A percentile compares a stretch with the other conserved stretches of the same genome.
Evolutionary conservation across 352 stramenopile species (phyloP).

Genomic region (Phytophthora tubulina): DNA sequence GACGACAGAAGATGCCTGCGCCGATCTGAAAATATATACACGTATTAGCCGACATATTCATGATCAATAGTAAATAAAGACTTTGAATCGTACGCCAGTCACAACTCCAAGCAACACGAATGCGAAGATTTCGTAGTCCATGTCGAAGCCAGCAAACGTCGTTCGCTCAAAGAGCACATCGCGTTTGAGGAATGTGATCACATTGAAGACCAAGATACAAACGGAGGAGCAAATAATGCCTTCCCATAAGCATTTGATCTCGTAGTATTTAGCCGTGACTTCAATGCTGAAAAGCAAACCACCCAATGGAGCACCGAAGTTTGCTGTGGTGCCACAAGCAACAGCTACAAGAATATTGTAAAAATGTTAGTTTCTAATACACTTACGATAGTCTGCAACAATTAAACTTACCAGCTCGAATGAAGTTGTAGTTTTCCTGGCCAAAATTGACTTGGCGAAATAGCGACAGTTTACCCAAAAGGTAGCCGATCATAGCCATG

Average conservation of each 20-base stretch:
- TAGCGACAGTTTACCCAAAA: slow-evolving; percentile 66
- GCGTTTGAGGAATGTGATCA: slow-evolving; percentile 82
- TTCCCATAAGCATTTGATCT: slow-evolving; percentile 90
- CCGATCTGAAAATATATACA: slow-evolving; percentile 51
- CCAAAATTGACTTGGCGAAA: slow-evolving; percentile 83
- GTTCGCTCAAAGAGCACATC: slow-evolving; percentile 86
- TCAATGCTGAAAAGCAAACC: slow-evolving; percentile 89
- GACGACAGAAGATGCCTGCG: slow-evolving; percentile 72
- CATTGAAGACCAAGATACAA: slow-evolving; percentile 84
- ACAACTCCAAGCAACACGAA: slow-evolving; percentile 79
- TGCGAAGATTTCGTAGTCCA: slow-evolving; percentile 85
- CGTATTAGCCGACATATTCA: background rate
- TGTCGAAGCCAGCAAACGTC: slow-evolving; percentile 82
- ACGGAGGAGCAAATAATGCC: slow-evolving; percentile 85
- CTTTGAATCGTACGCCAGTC: slow-evolving; percentile 61
- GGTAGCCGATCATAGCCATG: slow-evolving; percentile 76
- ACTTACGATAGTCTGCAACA: background rate
- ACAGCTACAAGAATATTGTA: slow-evolving; percentile 47
- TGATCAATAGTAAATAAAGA: background rate
- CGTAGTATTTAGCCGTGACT: slow-evolving; percentile 86
- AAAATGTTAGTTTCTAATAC: background rate
- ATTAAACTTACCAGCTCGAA: slow-evolving; percentile 59
- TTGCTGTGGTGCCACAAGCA: slow-evolving; percentile 82
- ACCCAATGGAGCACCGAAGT: slow-evolving; percentile 82
- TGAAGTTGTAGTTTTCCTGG: slow-evolving; percentile 79